Evolutionary conservation across 108 stramenopile genomes (phyloP), one percentile per base, ranked within the genome.

Genomic region (Asterionellopsis glacialis): DNA sequence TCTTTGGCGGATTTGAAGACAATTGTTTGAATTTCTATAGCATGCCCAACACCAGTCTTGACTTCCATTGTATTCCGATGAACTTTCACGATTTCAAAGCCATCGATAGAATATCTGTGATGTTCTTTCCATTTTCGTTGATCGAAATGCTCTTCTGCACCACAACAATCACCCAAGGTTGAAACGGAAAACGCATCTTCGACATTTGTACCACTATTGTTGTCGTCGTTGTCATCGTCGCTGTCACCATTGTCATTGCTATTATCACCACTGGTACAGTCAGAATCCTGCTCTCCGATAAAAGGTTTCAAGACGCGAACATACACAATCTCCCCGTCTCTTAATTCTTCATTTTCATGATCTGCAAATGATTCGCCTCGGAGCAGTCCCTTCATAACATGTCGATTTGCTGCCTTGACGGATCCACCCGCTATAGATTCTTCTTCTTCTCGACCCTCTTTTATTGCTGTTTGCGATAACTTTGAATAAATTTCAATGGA

Each of bases 241-340:
- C 27, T 33, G 5, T 41, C 41, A 42, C 59, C 41, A 41, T 70
- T 63, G 24, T 63, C 55, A 38, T 68, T 59, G 13, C 49, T 64
- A 16, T 51, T 51, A 25, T 62, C 7, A 5, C 33, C 55, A 12
- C 23, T 51, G 24, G 25, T 39, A 22, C 40, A 27, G 1, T 65
- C 64, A 14, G 53, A 42, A 59, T 71, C 63, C 55, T 53, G 39
- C 70, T 63, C 63, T 18, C 33, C 45, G 14, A 47, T 63, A 19
- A 62, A 47, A 24, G 62, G 56, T 38, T 64, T 71, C 24, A 71
- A 53, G 25, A 71, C 64, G 9, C 63, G 39, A 45, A 71, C 25
- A 6, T 59, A 51, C 9, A 72, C 43, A 41, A 27, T 41, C 52
- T 72, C 71, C 26, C 65, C 71, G 26, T 72, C 71, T 43, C 59